Evolutionary conservation across 768 basidiomycete species (phyloP), one percentile per base, ranked within the genome.

Genomic region (Holtermannia corniformis): DNA sequence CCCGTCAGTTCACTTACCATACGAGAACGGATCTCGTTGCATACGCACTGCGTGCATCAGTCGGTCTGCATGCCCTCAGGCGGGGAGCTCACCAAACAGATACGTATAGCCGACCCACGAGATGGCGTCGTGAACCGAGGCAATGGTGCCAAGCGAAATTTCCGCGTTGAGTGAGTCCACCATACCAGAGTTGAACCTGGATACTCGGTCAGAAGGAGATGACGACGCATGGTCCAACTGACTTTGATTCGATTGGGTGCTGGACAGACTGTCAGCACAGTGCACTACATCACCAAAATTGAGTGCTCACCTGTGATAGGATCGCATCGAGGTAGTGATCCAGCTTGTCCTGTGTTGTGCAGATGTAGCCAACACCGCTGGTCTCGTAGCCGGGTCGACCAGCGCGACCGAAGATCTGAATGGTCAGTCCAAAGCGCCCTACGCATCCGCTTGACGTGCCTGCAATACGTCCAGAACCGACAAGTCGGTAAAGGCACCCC

Each of bases 61-160:
- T 7, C 11, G 21, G n/a, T n/a, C n/a, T n/a, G n/a, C n/a, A n/a
- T n/a, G n/a, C n/a, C n/a, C n/a, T n/a, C n/a, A n/a, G n/a, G n/a
- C n/a, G n/a, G n/a, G 19, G 3, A 3, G 41, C 71, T 43, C 19
- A 70, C 68, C 70, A 66, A 87, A 90, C 25, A 97, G 80, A 69
- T 97, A 99, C 1, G 95, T 96, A 69, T 95, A 99, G 14, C 92
- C 88, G 41, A 99, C 75, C 95, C 95, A 99, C 57, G 83, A 83
- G 13, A 93, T 82, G 5, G 83, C 95, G 66, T 99, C 95, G 52
- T 77, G 75, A 32, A 84, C 79, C 61, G 81, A 92, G 1, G 88
- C 79, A 22, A 99, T 93, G 1, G 95, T 97, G 2, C 95, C 93
- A 0, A 99, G 79, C 7, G 91, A 78, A 49, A 99, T 85, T 68